Conservation (phyloP, 1,284 basidiomycete genomes). For the Salmacisia buchloeana region DNA sequence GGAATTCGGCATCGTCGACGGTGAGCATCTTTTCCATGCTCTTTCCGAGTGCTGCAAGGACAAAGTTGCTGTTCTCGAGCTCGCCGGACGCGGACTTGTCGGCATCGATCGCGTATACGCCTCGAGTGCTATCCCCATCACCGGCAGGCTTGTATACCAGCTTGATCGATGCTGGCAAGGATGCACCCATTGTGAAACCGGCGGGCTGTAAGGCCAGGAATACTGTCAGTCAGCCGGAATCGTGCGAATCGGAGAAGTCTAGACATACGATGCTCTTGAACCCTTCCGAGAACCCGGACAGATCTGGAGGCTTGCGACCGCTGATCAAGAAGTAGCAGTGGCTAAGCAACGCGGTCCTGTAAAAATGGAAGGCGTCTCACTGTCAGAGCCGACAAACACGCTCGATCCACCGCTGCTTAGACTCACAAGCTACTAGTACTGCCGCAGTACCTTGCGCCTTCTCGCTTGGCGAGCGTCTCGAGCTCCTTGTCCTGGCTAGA, state of each 20-base stretch:
- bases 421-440: constrained; percentile 76
- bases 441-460: constrained; percentile 67
- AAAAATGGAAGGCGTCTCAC: neutral
- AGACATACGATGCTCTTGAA: constrained; percentile 53
- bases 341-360: constrained; percentile 65
- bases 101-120: constrained; percentile 72
- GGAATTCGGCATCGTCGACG: constrained; percentile 63
- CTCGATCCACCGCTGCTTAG: neutral
- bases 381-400: neutral
- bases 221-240: neutral
- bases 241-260: neutral
- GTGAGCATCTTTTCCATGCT: constrained; percentile 87
- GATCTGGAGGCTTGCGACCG: constrained; percentile 46
- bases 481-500: constrained; percentile 77
- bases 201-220: neutral
- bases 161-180: constrained; percentile 11
- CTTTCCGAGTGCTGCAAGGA: constrained; percentile 61
- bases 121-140: neutral
- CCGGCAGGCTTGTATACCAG: neutral
- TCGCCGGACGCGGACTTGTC: constrained; percentile 55
- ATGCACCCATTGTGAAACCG: constrained; percentile 8
- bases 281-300: constrained; percentile 44
- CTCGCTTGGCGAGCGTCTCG: constrained; percentile 60
- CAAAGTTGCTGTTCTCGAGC: constrained; percentile 44
- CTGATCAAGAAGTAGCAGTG: constrained; percentile 72